Evolutionary conservation across 2,329 filamentous ascomycete species (phyloP).

Genomic region (Colletotrichum sp.): DNA sequence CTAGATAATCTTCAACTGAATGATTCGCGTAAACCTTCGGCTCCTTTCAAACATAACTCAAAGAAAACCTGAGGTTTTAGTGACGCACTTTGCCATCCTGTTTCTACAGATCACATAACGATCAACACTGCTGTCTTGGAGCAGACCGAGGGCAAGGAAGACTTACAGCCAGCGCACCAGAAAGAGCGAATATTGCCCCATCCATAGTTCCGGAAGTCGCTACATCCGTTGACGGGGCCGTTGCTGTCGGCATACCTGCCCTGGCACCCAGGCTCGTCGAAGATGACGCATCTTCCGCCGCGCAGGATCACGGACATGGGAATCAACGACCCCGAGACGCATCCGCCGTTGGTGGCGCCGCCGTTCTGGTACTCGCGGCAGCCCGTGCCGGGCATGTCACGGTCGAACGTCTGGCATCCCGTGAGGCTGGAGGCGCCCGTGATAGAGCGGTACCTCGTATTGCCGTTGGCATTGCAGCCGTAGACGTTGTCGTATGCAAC

Average conservation of each 20-base stretch:
- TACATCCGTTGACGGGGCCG: not conserved
- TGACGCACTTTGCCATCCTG: not conserved
- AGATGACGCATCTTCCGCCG: not conserved
- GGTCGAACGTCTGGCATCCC: not conserved
- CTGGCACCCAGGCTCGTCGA: not conserved
- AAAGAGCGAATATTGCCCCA: not conserved
- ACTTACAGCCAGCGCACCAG: not conserved
- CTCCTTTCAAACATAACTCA: no score
- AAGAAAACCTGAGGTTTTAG: no score
- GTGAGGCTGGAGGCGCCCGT: not conserved
- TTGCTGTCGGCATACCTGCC: not conserved
- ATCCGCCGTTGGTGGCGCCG: not conserved
- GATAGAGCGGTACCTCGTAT: not conserved
- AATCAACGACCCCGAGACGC: not conserved
- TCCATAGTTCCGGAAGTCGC: not conserved
- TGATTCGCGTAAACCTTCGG: no score
- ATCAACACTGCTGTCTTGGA: fast-evolving
- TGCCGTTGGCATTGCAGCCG: not conserved
- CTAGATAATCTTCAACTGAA: no score
- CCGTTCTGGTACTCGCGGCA: not conserved
- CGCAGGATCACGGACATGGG: not conserved
- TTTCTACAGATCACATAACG: not conserved
- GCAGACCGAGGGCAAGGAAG: not conserved
- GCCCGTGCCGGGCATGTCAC: not conserved
- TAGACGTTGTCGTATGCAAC: not conserved